Percentiles rank a stretch among this genome's conserved stretches.
These are phyloP conservation scores for Styphnolobium japonicum DNA, from an alignment of 306 rosid genomes.

Conservation along the genomic window DNA sequence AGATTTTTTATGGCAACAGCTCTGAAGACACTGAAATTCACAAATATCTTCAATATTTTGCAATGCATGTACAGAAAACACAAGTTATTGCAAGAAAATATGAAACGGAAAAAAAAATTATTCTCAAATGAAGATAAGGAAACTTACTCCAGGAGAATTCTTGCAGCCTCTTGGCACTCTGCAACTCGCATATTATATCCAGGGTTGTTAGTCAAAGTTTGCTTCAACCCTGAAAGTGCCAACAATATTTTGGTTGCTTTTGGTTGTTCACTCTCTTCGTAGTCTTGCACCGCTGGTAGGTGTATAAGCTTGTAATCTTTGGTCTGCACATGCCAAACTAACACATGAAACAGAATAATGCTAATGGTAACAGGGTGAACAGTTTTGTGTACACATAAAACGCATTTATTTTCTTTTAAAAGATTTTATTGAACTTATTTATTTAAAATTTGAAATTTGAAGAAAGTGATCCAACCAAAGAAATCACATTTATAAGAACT, in stretches of 20 bases:
- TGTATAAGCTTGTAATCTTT: constrained; percentile 68
- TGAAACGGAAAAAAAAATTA: not conserved
- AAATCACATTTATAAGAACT: not conserved
- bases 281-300: constrained; percentile 41
- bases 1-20: not conserved
- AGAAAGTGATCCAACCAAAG: not conserved
- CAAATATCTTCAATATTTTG: not conserved
- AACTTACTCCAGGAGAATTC: constrained; percentile 66
- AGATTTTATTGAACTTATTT: not conserved
- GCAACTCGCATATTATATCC: constrained; percentile 87
- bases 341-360: constrained; percentile 29
- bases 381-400: constrained; percentile 6
- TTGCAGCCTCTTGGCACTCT: constrained; percentile 91
- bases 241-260: constrained; percentile 65
- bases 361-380: not conserved
- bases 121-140: not conserved
- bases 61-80: not conserved
- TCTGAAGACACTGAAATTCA: not conserved
- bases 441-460: not conserved
- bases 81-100: not conserved
- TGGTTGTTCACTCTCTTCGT: constrained; percentile 28
- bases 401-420: constrained; percentile 4
- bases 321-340: constrained; percentile 56
- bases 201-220: constrained; percentile 70
- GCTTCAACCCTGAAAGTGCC: constrained; percentile 94